Conservation (phyloP, 306 rosid genomes). For the Citrullus mucosospermus region DNA sequence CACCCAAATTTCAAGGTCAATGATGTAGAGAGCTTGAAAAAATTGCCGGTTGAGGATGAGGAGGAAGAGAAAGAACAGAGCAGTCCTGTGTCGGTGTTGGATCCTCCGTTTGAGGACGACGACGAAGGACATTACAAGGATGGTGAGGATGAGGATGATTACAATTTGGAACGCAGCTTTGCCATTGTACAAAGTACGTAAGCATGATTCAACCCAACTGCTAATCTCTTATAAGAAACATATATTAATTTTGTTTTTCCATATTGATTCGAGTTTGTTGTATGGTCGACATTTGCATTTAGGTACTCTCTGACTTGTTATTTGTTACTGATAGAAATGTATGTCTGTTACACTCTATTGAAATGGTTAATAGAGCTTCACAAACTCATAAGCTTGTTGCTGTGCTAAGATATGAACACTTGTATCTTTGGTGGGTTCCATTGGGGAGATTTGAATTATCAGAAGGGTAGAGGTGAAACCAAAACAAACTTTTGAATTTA, state of each 20-base stretch:
- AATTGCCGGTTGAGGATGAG: slow-evolving; percentile 31
- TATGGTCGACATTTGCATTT: slow-evolving; percentile 22
- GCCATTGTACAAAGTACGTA: slow-evolving; percentile 83
- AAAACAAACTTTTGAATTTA: slow-evolving; percentile 2
- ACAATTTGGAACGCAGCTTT: slow-evolving; percentile 67
- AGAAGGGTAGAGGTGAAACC: slow-evolving; percentile 1
- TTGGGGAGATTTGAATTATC: slow-evolving; percentile 12
- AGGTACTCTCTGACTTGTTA: neutral
- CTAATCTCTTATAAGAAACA: neutral
- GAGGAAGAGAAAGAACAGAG: slow-evolving; percentile 85
- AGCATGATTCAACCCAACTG: neutral
- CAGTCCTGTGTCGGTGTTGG: slow-evolving; percentile 91
- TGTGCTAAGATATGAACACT: slow-evolving; percentile 9
- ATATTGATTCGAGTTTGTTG: slow-evolving; percentile 29
- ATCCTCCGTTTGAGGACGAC: slow-evolving; percentile 78
- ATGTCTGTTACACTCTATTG: neutral
- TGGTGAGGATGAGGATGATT: slow-evolving; percentile 23
- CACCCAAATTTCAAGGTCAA: slow-evolving; percentile 22
- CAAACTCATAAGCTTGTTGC: neutral
- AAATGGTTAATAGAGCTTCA: neutral
- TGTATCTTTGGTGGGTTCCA: slow-evolving; percentile 65
- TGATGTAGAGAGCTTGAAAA: slow-evolving; percentile 23
- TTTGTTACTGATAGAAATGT: neutral
- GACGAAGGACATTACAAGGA: slow-evolving; percentile 33
- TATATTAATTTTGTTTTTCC: neutral